These are phyloP conservation scores for Podospora appendiculata DNA, from an alignment of 495 filamentous ascomycete genomes.

Conservation along the genomic window DNA sequence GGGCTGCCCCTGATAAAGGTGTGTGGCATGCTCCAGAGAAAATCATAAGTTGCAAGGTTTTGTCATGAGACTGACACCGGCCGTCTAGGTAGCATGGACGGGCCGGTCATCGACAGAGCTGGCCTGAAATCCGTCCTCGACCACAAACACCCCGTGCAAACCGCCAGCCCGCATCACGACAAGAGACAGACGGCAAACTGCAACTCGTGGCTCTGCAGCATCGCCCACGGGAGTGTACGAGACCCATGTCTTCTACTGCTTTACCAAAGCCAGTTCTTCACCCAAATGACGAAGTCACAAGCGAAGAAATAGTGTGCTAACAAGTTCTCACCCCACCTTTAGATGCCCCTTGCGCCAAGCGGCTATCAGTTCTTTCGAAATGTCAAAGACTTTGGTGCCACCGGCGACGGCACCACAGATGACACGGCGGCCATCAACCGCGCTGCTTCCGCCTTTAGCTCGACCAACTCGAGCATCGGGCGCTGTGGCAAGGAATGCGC, in stretches of 20 bases:
- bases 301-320: too few species aligned
- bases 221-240: too few species aligned
- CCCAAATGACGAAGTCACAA: too few species aligned
- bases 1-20: background rate
- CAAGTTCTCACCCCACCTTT: background rate
- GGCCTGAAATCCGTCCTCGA: background rate
- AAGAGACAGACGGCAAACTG: too few species aligned
- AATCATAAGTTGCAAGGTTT: too few species aligned
- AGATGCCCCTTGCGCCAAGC: background rate
- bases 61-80: too few species aligned
- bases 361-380: constrained; percentile 55
- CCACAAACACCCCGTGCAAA: background rate
- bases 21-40: too few species aligned
- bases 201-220: too few species aligned
- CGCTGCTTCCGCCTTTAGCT: background rate
- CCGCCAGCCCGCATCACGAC: background rate
- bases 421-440: constrained; percentile 5
- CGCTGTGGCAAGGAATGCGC: constrained; percentile 71
- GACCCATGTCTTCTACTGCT: too few species aligned
- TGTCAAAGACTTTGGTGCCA: constrained; percentile 72
- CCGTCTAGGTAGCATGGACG: background rate
- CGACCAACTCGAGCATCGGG: background rate
- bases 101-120: background rate
- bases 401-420: constrained; percentile 49
- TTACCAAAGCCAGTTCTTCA: too few species aligned